Evolutionary conservation across 306 rosid genomes (phyloP).

Genomic region (Coriaria nepalensis): DNA sequence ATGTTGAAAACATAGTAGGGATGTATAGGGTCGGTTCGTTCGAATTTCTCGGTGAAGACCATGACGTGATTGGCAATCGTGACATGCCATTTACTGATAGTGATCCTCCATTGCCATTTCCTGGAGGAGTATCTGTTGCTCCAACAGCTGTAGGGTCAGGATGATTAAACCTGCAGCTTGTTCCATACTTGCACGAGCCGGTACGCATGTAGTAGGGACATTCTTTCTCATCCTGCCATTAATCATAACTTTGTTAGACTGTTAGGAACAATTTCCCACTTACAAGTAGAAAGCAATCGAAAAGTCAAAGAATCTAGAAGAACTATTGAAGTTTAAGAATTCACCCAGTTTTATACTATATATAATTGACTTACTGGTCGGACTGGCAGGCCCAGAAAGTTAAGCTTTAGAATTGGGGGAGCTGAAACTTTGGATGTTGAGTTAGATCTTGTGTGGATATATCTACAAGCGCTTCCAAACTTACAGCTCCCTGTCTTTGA

Average conservation of each 20-base stretch:
- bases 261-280: too few species aligned
- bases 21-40: conserved; percentile 50
- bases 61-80: conserved; percentile 40
- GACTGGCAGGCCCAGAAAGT: conserved; percentile 83
- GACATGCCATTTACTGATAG: conserved; percentile 43
- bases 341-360: too few species aligned
- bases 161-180: conserved; percentile 85
- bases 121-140: conserved; percentile 41
- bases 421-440: conserved; percentile 20
- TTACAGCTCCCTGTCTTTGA: conserved; percentile 80
- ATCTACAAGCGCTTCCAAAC: conserved; percentile 70
- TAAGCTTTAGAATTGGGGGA: conserved; percentile 37
- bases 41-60: conserved; percentile 54
- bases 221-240: conserved; percentile 79
- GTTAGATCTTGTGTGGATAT: conserved; percentile 56
- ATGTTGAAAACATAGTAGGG: conserved; percentile 48
- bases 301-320: too few species aligned
- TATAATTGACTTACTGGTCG: too few species aligned
- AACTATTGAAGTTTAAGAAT: too few species aligned
- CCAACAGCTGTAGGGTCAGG: conserved; percentile 79
- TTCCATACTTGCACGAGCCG: conserved; percentile 90
- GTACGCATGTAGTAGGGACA: conserved; percentile 87
- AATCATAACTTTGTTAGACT: too few species aligned
- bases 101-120: conserved; percentile 45
- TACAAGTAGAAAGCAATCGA: too few species aligned